phyloP scores from a whole-genome alignment of 2,329 filamentous ascomycete species.

The Rhexocercosporidium sp. region DNA sequence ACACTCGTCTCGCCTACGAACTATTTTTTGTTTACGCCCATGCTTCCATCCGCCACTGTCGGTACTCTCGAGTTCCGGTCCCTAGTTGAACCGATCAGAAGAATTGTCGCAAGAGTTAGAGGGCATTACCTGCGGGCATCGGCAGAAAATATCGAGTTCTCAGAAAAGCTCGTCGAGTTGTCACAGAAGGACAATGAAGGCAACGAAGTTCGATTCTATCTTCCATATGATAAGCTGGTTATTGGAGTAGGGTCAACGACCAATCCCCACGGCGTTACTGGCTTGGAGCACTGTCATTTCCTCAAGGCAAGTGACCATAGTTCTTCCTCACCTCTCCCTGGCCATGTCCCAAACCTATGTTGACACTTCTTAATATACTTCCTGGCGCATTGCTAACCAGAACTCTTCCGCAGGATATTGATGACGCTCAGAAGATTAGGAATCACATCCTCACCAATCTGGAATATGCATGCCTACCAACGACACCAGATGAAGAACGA shows the following conservation, averaged over 20 bases:
- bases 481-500: conserved; percentile 86
- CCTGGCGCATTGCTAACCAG: not conserved
- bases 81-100: conserved; percentile 88
- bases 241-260: conserved; percentile 90
- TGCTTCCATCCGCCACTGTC: conserved; percentile 96
- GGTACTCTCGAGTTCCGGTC: conserved; percentile 91
- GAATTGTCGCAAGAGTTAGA: conserved; percentile 76
- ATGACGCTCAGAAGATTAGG: conserved; percentile 87
- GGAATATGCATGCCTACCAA: conserved; percentile 90
- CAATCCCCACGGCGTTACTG: conserved; percentile 95
- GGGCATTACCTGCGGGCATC: conserved; percentile 90
- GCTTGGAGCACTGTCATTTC: conserved; percentile 91
- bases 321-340: not conserved
- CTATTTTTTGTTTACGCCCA: conserved; percentile 97
- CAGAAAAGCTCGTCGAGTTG: conserved; percentile 87
- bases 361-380: not conserved
- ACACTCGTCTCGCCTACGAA: conserved; percentile 94
- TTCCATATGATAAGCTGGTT: conserved; percentile 97
- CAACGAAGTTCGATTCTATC: conserved; percentile 81
- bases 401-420: conserved; percentile 63
- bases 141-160: conserved; percentile 91
- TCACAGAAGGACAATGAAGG: conserved; percentile 74
- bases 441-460: conserved; percentile 89
- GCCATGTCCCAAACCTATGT: not conserved
- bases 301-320: conserved; percentile 63